Percentiles rank a stretch among this genome's conserved stretches.
Conservation (phyloP, 495 filamentous ascomycete species). For the Penicillium manginii region DNA sequence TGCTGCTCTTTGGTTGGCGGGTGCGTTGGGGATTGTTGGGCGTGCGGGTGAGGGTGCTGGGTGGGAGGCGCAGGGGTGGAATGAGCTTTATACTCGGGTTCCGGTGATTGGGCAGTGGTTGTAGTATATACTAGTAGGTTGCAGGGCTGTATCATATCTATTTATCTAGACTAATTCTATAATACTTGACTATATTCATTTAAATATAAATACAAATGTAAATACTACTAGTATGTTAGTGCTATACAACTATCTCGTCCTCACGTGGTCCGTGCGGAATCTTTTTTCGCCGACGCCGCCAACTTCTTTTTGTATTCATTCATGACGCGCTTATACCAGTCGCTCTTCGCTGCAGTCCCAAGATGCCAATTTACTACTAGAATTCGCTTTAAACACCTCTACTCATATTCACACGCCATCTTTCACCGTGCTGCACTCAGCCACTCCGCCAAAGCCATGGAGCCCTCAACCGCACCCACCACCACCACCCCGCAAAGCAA, state of each 20-base stretch:
- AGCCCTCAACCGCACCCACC: constrained; percentile 11
- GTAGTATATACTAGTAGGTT: constrained; percentile 8
- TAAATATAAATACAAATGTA: too few species aligned
- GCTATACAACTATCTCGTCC: too few species aligned
- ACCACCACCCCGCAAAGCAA: constrained; percentile 8
- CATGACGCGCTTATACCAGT: not conserved
- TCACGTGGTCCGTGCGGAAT: not conserved
- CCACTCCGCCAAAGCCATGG: constrained; percentile 25
- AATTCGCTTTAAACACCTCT: constrained; percentile 3
- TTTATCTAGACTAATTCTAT: too few species aligned
- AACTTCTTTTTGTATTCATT: constrained; percentile 1
- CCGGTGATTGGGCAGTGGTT: constrained; percentile 57
- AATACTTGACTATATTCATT: too few species aligned
- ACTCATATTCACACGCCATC: too few species aligned
- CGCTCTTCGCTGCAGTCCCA: constrained; percentile 4
- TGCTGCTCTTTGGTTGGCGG: constrained; percentile 74
- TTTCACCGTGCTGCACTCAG: constrained; percentile 2
- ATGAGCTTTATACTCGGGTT: constrained; percentile 63
- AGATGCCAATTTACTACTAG: constrained; percentile 19
- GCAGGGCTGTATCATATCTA: too few species aligned
- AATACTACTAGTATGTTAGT: too few species aligned
- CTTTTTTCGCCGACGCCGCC: not conserved
- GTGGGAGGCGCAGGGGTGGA: constrained; percentile 81
- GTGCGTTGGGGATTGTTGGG: constrained; percentile 76
- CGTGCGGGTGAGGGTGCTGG: constrained; percentile 69